Base-by-base conservation (phyloP, 2,329 filamentous ascomycete genomes). In the Balansia obtecta region DNA sequence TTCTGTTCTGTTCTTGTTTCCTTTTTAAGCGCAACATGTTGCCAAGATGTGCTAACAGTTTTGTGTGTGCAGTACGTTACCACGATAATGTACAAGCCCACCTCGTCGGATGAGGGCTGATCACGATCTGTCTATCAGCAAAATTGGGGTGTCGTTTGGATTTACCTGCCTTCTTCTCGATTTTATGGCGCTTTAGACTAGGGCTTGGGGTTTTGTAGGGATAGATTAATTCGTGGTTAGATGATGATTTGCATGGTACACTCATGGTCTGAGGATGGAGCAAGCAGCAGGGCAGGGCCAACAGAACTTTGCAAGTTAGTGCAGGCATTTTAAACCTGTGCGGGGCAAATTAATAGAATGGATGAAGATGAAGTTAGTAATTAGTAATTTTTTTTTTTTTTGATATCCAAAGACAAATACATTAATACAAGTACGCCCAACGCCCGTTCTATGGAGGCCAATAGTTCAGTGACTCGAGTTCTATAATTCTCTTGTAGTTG, bases 1-100 rank as follows among this genome's bases (percentile, higher is more conserved):
- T 52, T 27, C 30, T 9, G 33, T 52, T 27, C 30, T 9, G 33
- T n/a, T 4, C 8, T 4, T 7, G 15, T 15, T 33, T 12, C 22
- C 10, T 15, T 3, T 13, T 37, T 27, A 27, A 27, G 27, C 1
- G 27, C 27, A 6, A 20, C 9, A 9, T 13, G 12, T 37, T 37
- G 4, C 34, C 11, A 37, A 37, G 38, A 37, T 6, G 32, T 45
- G 40, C 51, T 51, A 16, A 52, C 38, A 9, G 12, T 12, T 22
- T 12, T n/a, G 13, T 12, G 30, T 43, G 27, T 20, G 3, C 60
- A 96, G 91, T 97, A 97, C 68, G 86, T 97, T 37, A 97, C 91
- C 4, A 96, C 90, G 2, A 95, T 97, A 64, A 85, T 97, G 73
- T 97, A 97, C 71, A 97, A 96, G 73, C 89, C 88, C 16, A 88